phyloP scores from a whole-genome alignment of 164 flowering plant species.

The Sedum album region DNA sequence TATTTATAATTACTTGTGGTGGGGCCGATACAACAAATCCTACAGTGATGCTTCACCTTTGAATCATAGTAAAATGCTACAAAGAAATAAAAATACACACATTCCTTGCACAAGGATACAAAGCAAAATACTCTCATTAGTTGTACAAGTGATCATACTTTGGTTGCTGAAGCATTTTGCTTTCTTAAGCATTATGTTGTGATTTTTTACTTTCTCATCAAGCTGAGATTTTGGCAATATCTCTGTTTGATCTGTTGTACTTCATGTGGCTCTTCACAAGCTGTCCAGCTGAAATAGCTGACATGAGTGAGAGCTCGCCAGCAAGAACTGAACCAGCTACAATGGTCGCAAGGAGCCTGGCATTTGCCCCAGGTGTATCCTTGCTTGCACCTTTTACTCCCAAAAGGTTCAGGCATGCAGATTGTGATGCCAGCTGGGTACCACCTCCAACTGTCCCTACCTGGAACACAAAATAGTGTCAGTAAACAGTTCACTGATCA shows the following conservation, averaged over 20 bases:
- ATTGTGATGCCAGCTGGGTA: slow-evolving; percentile 64
- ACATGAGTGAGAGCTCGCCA: slow-evolving; percentile 74
- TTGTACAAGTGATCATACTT: background rate
- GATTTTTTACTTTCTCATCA: background rate
- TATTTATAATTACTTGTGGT: too few relatives aligned
- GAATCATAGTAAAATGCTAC: background rate
- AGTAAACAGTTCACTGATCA: background rate
- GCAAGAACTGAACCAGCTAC: slow-evolving; percentile 72
- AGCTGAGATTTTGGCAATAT: slow-evolving; percentile 23
- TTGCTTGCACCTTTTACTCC: slow-evolving; percentile 66
- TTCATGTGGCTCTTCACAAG: slow-evolving; percentile 71
- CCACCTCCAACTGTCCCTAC: slow-evolving; percentile 81
- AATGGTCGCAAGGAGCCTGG: slow-evolving; percentile 49
- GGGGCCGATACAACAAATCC: background rate
- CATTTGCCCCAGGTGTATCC: slow-evolving; percentile 45
- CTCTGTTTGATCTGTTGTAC: slow-evolving; percentile 55
- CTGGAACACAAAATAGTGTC: slow-evolving; percentile 15
- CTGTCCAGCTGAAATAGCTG: slow-evolving; percentile 71
- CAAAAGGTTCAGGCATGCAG: slow-evolving; percentile 60
- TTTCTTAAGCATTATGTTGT: background rate
- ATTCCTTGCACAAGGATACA: background rate
- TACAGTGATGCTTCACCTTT: background rate
- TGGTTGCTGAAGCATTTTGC: background rate
- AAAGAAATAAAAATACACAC: background rate
- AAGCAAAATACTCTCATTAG: background rate